Evolutionary conservation across 2,329 filamentous ascomycete genomes (phyloP).

Genomic region (Aspergillaceae sp.): DNA sequence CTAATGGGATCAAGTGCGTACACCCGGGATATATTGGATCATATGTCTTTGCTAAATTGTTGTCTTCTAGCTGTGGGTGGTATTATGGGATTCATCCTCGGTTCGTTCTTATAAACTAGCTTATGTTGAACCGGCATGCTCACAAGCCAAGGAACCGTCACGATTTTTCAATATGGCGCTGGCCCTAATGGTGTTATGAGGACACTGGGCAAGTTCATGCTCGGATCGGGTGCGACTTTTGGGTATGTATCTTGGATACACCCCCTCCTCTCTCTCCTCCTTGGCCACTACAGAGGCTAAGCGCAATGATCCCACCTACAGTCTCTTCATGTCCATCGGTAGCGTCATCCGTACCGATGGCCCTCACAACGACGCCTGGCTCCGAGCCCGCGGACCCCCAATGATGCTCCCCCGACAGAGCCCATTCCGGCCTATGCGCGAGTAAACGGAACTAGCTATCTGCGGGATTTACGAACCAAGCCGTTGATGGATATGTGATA

Average conservation of each 20-base stretch:
- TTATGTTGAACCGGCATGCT: slow-evolving; percentile 1
- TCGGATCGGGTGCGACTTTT: slow-evolving; percentile 88
- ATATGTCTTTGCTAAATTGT: slow-evolving; percentile 10
- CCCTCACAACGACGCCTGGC: slow-evolving; percentile 68
- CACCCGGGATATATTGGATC: slow-evolving; percentile 4
- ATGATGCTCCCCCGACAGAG: slow-evolving; percentile 53
- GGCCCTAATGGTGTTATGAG: slow-evolving; percentile 89
- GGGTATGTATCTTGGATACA: slow-evolving; percentile 53
- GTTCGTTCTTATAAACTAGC: slow-evolving; percentile 42
- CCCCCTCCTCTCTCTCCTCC: too few relatives aligned
- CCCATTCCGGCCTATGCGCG: slow-evolving; percentile 23
- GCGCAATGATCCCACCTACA: slow-evolving; percentile 18
- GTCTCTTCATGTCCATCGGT: slow-evolving; percentile 98
- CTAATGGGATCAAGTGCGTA: slow-evolving; percentile 96
- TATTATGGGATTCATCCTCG: slow-evolving; percentile 97
- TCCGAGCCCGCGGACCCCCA: slow-evolving; percentile 62
- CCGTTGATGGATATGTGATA: slow-evolving; percentile 14
- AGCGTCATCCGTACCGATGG: slow-evolving; percentile 91
- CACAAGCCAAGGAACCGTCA: slow-evolving; percentile 61
- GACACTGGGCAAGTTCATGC: slow-evolving; percentile 93
- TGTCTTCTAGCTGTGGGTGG: slow-evolving; percentile 67
- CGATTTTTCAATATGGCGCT: slow-evolving; percentile 90
- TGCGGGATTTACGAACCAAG: background rate
- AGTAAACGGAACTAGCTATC: slow-evolving; percentile 14
- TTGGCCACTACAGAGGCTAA: background rate